A percentile compares a stretch with the other conserved stretches of the same genome.
These are phyloP conservation scores for Solanum neorickii DNA, from an alignment of 257 asterid genomes.

Conservation along the genomic window DNA sequence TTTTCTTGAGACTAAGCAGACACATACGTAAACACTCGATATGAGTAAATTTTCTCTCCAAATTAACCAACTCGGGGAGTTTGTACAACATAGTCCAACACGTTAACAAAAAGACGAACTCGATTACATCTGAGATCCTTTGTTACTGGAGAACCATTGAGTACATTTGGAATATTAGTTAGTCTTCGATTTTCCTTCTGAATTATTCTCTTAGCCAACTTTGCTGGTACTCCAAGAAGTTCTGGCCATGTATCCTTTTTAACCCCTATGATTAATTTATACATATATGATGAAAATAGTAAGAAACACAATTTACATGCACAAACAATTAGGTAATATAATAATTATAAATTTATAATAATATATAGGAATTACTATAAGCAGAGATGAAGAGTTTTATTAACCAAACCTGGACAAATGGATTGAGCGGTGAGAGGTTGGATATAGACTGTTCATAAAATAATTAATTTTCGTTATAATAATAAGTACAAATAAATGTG, in stretches of 20 bases:
- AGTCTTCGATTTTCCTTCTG: not conserved
- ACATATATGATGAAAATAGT: not conserved
- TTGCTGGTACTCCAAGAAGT: not conserved
- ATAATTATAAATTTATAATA: not conserved
- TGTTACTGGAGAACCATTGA: not conserved
- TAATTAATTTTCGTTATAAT: not conserved
- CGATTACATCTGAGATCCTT: not conserved
- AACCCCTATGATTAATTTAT: not conserved
- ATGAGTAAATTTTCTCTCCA: not conserved
- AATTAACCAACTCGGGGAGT: not conserved
- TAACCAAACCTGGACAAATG: not conserved
- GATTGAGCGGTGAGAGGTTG: not conserved
- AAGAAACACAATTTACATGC: not conserved
- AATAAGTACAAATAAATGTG: not conserved
- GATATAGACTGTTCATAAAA: not conserved
- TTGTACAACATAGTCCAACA: not conserved
- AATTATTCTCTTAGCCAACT: not conserved
- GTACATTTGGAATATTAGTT: not conserved
- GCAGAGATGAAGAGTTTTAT: not conserved
- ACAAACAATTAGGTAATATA: not conserved
- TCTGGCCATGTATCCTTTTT: not conserved
- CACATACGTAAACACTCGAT: not conserved
- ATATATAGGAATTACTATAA: not conserved
- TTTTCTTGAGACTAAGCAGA: not conserved
- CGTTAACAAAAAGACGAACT: not conserved